A percentile compares a stretch with the other conserved stretches of the same genome.
Conservation (phyloP, 2,329 filamentous ascomycete species). For the Parastagonospora nodorum region DNA sequence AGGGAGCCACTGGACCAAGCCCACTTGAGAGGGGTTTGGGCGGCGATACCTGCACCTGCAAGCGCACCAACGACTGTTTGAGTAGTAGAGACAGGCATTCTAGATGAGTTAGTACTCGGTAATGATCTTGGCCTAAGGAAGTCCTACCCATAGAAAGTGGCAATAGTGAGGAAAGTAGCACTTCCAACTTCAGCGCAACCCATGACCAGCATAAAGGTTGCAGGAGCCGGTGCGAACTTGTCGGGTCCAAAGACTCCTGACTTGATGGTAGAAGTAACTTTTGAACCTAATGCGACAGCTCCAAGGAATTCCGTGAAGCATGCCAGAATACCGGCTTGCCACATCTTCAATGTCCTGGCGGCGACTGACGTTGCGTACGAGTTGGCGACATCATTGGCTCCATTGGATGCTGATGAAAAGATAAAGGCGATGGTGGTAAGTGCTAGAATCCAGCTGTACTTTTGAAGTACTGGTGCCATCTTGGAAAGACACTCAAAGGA, state of each 20-base stretch:
- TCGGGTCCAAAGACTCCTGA: slow-evolving; percentile 59
- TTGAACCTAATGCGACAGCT: slow-evolving; percentile 54
- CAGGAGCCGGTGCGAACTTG: slow-evolving; percentile 54
- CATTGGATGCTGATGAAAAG: slow-evolving; percentile 44
- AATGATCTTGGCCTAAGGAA: too few species aligned
- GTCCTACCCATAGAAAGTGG: slow-evolving; percentile 48
- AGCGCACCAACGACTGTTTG: slow-evolving; percentile 64
- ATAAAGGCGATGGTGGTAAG: slow-evolving; percentile 44
- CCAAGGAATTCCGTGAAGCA: slow-evolving; percentile 56
- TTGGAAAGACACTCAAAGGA: not conserved
- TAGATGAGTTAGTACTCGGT: slow-evolving; percentile 22
- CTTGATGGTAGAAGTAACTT: slow-evolving; percentile 64
- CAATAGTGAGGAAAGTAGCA: slow-evolving; percentile 60
- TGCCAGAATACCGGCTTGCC: slow-evolving; percentile 54
- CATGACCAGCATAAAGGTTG: slow-evolving; percentile 62
- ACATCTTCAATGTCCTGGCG: slow-evolving; percentile 56
- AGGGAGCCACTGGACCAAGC: slow-evolving; percentile 15
- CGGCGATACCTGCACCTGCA: slow-evolving; percentile 62
- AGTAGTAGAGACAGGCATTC: slow-evolving; percentile 64
- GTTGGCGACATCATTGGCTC: slow-evolving; percentile 59
- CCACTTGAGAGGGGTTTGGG: slow-evolving; percentile 14
- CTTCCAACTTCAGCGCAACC: slow-evolving; percentile 59
- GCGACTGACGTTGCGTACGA: slow-evolving; percentile 54
- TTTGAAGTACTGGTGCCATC: slow-evolving; percentile 1
- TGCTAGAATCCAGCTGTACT: slow-evolving; percentile 4